A percentile compares a stretch with the other conserved stretches of the same genome.
phyloP scores from a whole-genome alignment of 176 grass and related monocot species.

The Triticum dicoccoides region DNA sequence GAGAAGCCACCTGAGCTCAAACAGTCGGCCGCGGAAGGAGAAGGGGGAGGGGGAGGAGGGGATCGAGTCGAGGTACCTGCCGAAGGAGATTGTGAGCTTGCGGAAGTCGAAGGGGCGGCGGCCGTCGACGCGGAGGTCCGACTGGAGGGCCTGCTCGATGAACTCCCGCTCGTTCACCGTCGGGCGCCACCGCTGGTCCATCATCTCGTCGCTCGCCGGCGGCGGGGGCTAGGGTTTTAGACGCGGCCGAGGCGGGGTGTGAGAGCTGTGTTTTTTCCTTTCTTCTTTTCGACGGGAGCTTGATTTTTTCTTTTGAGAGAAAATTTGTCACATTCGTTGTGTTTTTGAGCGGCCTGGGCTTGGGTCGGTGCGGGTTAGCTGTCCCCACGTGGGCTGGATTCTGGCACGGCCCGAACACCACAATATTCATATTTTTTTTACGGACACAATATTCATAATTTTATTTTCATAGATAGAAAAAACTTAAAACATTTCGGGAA shows the following conservation, averaged over 20 bases:
- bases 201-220: slow-evolving; percentile 26
- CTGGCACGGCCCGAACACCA: no score
- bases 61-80: slow-evolving; percentile 39
- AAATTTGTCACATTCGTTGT: not conserved
- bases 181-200: slow-evolving; percentile 80
- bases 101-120: slow-evolving; percentile 90
- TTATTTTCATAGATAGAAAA: no score
- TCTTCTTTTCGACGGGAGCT: not conserved
- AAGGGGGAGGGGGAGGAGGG: not conserved
- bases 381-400: no score
- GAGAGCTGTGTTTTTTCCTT: not conserved
- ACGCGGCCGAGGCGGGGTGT: not conserved
- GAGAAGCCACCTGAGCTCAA: not conserved
- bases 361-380: no score
- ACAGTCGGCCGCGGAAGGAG: no score
- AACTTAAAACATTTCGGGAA: no score
- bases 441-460: no score
- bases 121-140: slow-evolving; percentile 81
- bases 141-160: slow-evolving; percentile 60
- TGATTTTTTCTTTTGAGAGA: not conserved
- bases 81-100: slow-evolving; percentile 69
- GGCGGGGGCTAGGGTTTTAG: slow-evolving; percentile 43
- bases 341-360: not conserved
- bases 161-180: slow-evolving; percentile 84
- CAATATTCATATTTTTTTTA: no score